phyloP scores from a whole-genome alignment of 2,329 filamentous ascomycete species.

The Fusarium drepaniforme region DNA sequence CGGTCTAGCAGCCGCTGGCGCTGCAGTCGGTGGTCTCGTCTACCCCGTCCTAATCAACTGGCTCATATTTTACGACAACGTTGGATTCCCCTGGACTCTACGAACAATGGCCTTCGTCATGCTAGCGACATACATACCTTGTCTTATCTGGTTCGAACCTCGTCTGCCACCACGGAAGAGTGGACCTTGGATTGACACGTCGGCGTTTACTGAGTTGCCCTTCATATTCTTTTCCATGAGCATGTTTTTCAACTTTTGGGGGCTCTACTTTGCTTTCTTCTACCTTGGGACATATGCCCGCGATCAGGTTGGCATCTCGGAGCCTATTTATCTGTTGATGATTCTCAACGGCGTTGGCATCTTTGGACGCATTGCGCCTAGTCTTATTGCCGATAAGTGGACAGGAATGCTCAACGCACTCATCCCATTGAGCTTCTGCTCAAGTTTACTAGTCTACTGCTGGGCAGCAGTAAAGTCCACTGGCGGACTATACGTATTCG shows the following conservation, averaged over 20 bases:
- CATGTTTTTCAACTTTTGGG: slow-evolving; percentile 52
- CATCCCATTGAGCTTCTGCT: slow-evolving; percentile 50
- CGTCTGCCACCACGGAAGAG: slow-evolving; percentile 54
- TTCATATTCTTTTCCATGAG: slow-evolving; percentile 51
- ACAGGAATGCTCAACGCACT: slow-evolving; percentile 65
- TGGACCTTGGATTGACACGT: slow-evolving; percentile 57
- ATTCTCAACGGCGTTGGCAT: slow-evolving; percentile 67
- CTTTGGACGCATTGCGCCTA: slow-evolving; percentile 61
- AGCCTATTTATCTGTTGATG: slow-evolving; percentile 48
- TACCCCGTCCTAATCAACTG: slow-evolving; percentile 62
- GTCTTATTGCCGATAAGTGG: slow-evolving; percentile 59
- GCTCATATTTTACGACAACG: slow-evolving; percentile 55
- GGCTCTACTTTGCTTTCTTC: slow-evolving; percentile 59
- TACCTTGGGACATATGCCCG: slow-evolving; percentile 63
- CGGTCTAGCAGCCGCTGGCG: slow-evolving; percentile 69
- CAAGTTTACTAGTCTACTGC: slow-evolving; percentile 44
- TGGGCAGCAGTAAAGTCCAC: slow-evolving; percentile 44
- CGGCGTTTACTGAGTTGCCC: slow-evolving; percentile 56
- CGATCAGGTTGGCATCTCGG: slow-evolving; percentile 39
- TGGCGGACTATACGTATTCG: slow-evolving; percentile 44
- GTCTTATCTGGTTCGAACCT: slow-evolving; percentile 54
- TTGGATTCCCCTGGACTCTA: slow-evolving; percentile 69
- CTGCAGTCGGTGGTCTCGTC: slow-evolving; percentile 65
- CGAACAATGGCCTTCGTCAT: slow-evolving; percentile 62
- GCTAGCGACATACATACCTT: slow-evolving; percentile 53